These are phyloP conservation scores for Paraconiothyrium brasiliense DNA, from an alignment of 2,329 filamentous ascomycete species.

Conservation along the genomic window DNA sequence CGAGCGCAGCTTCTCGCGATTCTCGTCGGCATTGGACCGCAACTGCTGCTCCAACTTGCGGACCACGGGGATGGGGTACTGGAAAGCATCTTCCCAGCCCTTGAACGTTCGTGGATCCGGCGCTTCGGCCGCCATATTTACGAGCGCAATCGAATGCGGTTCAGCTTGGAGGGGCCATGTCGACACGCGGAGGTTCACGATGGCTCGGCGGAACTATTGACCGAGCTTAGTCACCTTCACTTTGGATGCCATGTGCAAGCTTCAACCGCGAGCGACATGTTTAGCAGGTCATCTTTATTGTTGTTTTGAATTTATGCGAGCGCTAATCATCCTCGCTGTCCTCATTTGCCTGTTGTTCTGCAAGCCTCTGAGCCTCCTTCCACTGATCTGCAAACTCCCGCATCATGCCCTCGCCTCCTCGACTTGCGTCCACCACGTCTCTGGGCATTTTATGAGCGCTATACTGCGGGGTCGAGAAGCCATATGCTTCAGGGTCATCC, in stretches of 20 bases:
- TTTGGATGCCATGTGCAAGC: neutral
- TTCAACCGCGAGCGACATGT: neutral
- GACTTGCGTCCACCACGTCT: constrained; percentile 81
- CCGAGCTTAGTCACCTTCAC: constrained; percentile 13
- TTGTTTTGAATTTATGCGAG: neutral
- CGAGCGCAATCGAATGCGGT: constrained; percentile 3
- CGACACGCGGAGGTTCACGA: constrained; percentile 17
- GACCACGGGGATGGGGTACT: constrained; percentile 70
- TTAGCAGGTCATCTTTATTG: neutral
- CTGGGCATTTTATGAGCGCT: constrained; percentile 95
- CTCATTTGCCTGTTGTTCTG: constrained; percentile 51
- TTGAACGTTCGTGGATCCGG: constrained; percentile 66
- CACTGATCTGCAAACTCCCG: constrained; percentile 69
- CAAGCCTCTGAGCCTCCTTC: constrained; percentile 56
- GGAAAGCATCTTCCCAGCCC: constrained; percentile 74
- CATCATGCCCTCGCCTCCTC: constrained; percentile 73
- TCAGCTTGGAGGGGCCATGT: constrained; percentile 8
- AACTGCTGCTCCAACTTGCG: constrained; percentile 72
- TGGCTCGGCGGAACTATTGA: constrained; percentile 2
- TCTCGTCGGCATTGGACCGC: constrained; percentile 68
- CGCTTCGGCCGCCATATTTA: constrained; percentile 62
- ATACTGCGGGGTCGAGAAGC: constrained; percentile 85
- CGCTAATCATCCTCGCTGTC: constrained; percentile 48
- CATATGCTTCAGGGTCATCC: constrained; percentile 88
- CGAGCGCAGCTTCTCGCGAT: constrained; percentile 71